These are phyloP conservation scores for Clavariopsis aquatica DNA, from an alignment of 495 filamentous ascomycete species.

Conservation along the genomic window DNA sequence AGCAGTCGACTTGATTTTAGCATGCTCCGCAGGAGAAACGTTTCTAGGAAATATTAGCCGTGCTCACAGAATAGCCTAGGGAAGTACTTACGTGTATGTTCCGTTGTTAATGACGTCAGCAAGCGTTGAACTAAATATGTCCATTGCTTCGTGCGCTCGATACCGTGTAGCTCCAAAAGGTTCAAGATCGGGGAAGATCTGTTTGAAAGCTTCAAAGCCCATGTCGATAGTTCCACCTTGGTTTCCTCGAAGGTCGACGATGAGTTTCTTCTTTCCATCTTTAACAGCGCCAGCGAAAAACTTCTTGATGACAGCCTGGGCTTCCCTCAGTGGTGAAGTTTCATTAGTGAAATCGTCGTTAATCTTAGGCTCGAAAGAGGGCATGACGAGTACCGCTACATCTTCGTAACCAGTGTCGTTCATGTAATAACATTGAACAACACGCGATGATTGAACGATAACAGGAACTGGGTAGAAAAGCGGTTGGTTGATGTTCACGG, in stretches of 20 bases:
- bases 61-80: too few relatives aligned
- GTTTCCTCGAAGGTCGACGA: constrained; percentile 34
- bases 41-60: too few relatives aligned
- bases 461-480: constrained; percentile 31
- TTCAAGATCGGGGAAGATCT: constrained; percentile 30
- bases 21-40: neutral
- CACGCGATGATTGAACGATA: constrained; percentile 3
- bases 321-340: constrained; percentile 1
- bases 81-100: neutral
- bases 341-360: constrained; percentile 4
- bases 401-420: constrained; percentile 31
- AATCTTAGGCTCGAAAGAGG: constrained; percentile 20
- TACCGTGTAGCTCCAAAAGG: constrained; percentile 27
- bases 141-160: constrained; percentile 27
- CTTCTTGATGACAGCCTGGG: constrained; percentile 16
- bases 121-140: constrained; percentile 14
- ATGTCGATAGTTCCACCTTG: constrained; percentile 26
- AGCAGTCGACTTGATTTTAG: neutral
- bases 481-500: neutral
- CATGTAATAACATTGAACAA: constrained; percentile 31
- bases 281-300: constrained; percentile 26
- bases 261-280: constrained; percentile 25
- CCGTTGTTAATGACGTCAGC: constrained; percentile 4
- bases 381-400: constrained; percentile 32
- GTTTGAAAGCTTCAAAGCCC: constrained; percentile 35